Base-by-base conservation (phyloP, 352 stramenopile species). In the Lagenidium giganteum region DNA sequence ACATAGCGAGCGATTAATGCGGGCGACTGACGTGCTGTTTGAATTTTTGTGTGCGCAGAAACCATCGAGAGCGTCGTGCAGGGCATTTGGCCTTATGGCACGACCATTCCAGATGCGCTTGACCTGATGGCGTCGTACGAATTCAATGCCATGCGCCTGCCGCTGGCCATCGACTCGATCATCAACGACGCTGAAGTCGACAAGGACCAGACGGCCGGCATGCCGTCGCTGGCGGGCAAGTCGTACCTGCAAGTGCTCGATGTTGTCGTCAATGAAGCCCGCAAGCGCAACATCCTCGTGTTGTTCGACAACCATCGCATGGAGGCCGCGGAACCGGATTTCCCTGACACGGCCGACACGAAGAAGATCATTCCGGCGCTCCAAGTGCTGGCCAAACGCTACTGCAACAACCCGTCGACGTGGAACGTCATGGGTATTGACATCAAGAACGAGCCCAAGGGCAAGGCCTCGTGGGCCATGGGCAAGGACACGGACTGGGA, bases 351-450 rank as follows among this genome's bases (percentile, higher is more conserved):
- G 33, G 74, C 68, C 5, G 61, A 78, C 22, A 60, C 70, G 2
- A 40, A 47, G 13, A 67, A 82, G 45, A 83, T 87, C 41, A 71
- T 63, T 6, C 68, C 74, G 2, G 74, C 74, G 5, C 37, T 87
- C 24, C 26, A 75, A 42, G 67, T 63, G 34, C 54, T 87, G 4
- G 74, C 74, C 9, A 69, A 59, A 31, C 57, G 74, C 37, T 87
- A 87, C 55, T 87, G 74, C 39, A 40, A 73, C 22, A 73, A 87
- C 42, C 60, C 68, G 1, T 47, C 60, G 11, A 61, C 68, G 4
- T 90, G 77, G 77, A 90, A 90, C 36, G 74, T 90, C 3, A 55
- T 90, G 25, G 77, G 69, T 27, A 62, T 87, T 24, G 74, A 90
- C 39, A 67, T 90, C 50, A 90, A 90, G 54, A 90, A 87, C 57